Evolutionary conservation across 2,329 filamentous ascomycete species (phyloP).

Genomic region (Sphaceloma murrayae): DNA sequence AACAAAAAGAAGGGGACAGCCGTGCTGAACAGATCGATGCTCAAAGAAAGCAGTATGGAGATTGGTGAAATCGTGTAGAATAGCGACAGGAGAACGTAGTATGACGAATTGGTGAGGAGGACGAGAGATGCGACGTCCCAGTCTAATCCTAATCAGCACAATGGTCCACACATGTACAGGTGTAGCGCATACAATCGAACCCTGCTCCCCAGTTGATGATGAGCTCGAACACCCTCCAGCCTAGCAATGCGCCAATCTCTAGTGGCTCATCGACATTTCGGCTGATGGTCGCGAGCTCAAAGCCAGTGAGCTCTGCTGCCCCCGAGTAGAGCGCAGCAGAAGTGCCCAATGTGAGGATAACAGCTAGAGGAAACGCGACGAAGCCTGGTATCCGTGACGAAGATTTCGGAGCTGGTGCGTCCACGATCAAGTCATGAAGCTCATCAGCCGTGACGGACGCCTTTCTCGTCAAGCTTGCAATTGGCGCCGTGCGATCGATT

Average conservation of each 20-base stretch:
- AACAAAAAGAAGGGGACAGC: conserved; percentile 67
- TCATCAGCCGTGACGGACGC: conserved; percentile 15
- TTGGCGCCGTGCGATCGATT: conserved; percentile 16
- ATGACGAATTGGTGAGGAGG: conserved; percentile 64
- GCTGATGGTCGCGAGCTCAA: conserved; percentile 59
- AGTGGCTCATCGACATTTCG: conserved; percentile 52
- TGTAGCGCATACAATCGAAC: conserved; percentile 54
- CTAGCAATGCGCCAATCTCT: conserved; percentile 49
- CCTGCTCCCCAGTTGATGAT: conserved; percentile 62
- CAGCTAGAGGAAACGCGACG: conserved; percentile 35
- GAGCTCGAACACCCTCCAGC: conserved; percentile 55
- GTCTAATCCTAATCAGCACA: too few relatives aligned
- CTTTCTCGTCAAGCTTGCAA: too few relatives aligned
- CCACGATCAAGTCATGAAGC: conserved; percentile 14
- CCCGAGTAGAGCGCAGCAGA: conserved; percentile 57
- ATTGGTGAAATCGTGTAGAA: conserved; percentile 64
- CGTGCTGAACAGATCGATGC: conserved; percentile 59
- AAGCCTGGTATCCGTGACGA: conserved; percentile 26
- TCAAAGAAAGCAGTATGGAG: conserved; percentile 52
- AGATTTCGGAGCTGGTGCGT: too few relatives aligned
- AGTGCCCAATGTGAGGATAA: conserved; percentile 50
- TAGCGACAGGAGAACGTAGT: conserved; percentile 61
- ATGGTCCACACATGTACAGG: too few relatives aligned
- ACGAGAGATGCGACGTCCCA: conserved; percentile 37
- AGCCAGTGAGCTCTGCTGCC: conserved; percentile 49